phyloP scores from a whole-genome alignment of 805 yeast genomes.

The Naumovozyma baii region DNA sequence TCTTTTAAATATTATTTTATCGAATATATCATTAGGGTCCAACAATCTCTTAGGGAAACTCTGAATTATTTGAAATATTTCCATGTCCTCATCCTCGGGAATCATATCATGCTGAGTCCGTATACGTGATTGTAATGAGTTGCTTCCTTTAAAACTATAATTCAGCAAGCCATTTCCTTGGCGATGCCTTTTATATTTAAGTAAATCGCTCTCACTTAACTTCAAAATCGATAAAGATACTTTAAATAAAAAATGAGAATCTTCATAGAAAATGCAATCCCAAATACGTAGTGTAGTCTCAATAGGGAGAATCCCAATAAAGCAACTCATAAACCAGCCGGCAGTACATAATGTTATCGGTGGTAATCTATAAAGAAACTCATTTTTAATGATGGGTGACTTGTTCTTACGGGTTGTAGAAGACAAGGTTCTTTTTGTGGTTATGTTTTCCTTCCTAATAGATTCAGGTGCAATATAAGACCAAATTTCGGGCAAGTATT shows the following conservation, averaged over 20 bases:
- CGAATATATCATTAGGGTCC: conserved; percentile 62
- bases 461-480: conserved; percentile 31
- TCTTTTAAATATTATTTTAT: conserved; percentile 59
- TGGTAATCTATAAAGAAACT: conserved; percentile 66
- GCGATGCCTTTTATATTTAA: conserved; percentile 9
- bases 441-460: background rate
- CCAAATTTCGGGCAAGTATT: conserved; percentile 81
- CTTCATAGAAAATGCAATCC: conserved; percentile 93
- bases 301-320: conserved; percentile 80
- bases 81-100: conserved; percentile 41
- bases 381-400: conserved; percentile 24
- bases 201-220: conserved; percentile 57
- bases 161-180: background rate
- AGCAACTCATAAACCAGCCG: conserved; percentile 97
- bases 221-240: conserved; percentile 73
- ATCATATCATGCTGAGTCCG: background rate
- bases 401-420: background rate
- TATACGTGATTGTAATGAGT: background rate
- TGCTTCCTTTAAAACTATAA: background rate
- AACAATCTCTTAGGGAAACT: conserved; percentile 63
- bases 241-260: conserved; percentile 75
- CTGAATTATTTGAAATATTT: conserved; percentile 77
- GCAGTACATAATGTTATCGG: conserved; percentile 90
- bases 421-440: conserved; percentile 1
- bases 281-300: conserved; percentile 83